Evolutionary conservation across 1,284 basidiomycete species (phyloP), one percentile per base, ranked within the genome.

Genomic region (Rhodotorula sp.): DNA sequence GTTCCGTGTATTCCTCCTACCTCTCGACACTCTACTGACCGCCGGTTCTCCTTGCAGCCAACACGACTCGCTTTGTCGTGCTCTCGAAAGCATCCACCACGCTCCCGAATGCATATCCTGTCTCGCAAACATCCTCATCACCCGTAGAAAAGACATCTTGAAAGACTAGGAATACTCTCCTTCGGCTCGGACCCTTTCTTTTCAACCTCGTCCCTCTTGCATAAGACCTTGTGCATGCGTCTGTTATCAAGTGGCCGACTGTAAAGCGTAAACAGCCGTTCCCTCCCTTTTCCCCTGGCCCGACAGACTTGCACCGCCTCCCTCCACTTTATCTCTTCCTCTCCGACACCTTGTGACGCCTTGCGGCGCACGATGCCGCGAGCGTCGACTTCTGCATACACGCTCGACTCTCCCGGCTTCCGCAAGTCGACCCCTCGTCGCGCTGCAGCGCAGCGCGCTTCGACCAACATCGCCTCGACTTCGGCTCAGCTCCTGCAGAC

Each of bases 11-110:
- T 24, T 48, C 20, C 46, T 6, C 45, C 14, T 26, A 22, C 20
- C 44, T 24, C 53, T 10, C n/a, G 17, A 24, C 24, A 18, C 30
- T 53, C 12, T 29, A 44, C 24, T 44, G 6, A 24, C 44, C 26
- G n/a, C n/a, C n/a, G 8, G 26, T 60, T 10, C 20, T 33, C 24
- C n/a, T 0, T 7, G 29, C 62, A 74, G 73, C 70, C n/a, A 74
- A 74, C n/a, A 74, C 70, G 18, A 74, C 73, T 3, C 64, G 73
- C 26, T 74, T 74, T 54, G 49, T 74, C 26, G 66, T 68, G 4
- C 53, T 74, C 20, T 67, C 73, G 7, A 54, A n/a, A 0, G 24
- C 60, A 6, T 8, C 14, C 0, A 29, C 33, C 0, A 57, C 64
- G 0, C 12, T 73, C 12, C 58, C 68, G 5, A 1, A 29, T 6